phyloP scores from a whole-genome alignment of 73 alveolate species.

The Symbiodinium pilosum region DNA sequence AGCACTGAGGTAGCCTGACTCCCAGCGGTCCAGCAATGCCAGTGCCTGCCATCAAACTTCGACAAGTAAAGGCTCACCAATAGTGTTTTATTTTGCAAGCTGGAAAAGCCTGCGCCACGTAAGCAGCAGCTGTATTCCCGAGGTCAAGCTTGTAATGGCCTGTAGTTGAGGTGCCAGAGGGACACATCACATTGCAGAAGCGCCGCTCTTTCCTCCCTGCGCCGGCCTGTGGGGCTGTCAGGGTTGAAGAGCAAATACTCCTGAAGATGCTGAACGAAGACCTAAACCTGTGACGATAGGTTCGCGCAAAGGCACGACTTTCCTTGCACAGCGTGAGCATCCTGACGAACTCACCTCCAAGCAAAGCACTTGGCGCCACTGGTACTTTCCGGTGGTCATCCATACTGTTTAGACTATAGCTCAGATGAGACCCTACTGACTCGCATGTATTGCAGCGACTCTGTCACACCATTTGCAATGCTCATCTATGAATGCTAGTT shows the following conservation, averaged over 20 bases:
- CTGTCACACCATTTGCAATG: too few species aligned
- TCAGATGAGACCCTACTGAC: too few species aligned
- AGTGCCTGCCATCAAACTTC: conserved; percentile 24
- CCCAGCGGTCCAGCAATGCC: conserved; percentile 90
- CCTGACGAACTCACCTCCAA: conserved; percentile 79
- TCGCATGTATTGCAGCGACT: too few species aligned
- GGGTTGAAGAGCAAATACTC: conserved; percentile 73
- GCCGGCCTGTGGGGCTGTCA: conserved; percentile 50
- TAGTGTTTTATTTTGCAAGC: background rate
- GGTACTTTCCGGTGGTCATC: too few species aligned
- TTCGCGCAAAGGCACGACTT: background rate
- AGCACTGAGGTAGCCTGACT: conserved; percentile 10
- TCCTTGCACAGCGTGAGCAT: conserved; percentile 88
- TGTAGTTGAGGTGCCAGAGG: background rate
- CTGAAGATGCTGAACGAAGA: background rate
- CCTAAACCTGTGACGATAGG: too few species aligned
- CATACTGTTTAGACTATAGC: too few species aligned
- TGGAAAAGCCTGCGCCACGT: conserved; percentile 70
- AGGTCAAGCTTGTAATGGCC: conserved; percentile 89
- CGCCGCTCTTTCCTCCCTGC: too few species aligned
- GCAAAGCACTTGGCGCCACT: too few species aligned
- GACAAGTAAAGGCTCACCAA: background rate
- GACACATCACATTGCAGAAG: too few species aligned
- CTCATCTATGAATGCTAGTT: too few species aligned
- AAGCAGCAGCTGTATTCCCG: conserved; percentile 62